Percentiles rank a stretch among this genome's conserved stretches.
These are phyloP conservation scores for Phylloporus sp. DNA, from an alignment of 768 basidiomycete genomes.

Conservation along the genomic window DNA sequence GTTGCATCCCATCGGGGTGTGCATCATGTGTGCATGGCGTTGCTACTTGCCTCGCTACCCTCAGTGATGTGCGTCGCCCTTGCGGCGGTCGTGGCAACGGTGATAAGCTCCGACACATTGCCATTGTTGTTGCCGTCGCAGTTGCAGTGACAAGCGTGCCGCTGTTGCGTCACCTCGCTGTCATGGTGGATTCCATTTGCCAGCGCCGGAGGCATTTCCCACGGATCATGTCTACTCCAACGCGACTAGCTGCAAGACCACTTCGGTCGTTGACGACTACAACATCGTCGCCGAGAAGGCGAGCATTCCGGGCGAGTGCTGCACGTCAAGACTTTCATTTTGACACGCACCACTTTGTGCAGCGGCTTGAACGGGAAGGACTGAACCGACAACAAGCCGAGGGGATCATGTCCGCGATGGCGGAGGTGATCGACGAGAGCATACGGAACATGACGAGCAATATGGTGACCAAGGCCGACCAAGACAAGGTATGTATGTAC, in stretches of 20 bases:
- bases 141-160: no score
- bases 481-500: conserved; percentile 82
- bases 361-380: conserved; percentile 84
- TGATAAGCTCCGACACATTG: no score
- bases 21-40: no score
- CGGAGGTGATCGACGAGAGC: conserved; percentile 96
- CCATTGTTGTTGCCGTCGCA: no score
- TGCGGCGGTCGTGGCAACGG: no score
- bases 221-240: conserved; percentile 18
- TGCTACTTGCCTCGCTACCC: no score
- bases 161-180: no score
- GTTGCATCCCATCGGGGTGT: no score
- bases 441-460: conserved; percentile 93
- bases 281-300: conserved; percentile 1
- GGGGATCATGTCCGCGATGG: conserved; percentile 95
- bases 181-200: no score
- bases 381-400: conserved; percentile 89
- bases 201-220: no score
- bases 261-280: neutral
- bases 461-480: conserved; percentile 93
- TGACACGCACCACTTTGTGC: conserved; percentile 93
- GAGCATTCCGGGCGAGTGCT: conserved; percentile 30
- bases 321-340: conserved; percentile 64
- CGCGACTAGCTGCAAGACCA: conserved; percentile 4
- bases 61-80: no score